Conservation (phyloP, 2,329 filamentous ascomycete genomes). For the Microdochium bolleyi region DNA sequence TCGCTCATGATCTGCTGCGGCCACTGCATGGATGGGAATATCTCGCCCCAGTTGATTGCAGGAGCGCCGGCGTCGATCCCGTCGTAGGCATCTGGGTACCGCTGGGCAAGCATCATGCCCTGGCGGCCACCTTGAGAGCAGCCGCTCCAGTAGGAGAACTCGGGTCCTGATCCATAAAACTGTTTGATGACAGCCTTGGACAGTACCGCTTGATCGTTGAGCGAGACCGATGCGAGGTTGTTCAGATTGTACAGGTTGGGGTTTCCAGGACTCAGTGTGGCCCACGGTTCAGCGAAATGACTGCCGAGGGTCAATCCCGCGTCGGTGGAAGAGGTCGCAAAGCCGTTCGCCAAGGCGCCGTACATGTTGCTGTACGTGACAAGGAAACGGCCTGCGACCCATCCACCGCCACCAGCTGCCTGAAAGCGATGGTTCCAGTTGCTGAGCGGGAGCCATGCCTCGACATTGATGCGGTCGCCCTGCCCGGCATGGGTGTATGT, state of each 20-base stretch:
- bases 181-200: conserved; percentile 28
- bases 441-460: conserved; percentile 1
- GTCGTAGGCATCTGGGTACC: conserved; percentile 41
- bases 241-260: background rate
- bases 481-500: conserved; percentile 9
- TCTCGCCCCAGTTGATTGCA: conserved; percentile 16
- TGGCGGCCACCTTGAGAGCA: conserved; percentile 45
- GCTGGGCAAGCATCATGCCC: conserved; percentile 35
- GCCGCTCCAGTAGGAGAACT: conserved; percentile 37
- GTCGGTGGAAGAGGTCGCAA: conserved; percentile 29
- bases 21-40: conserved; percentile 2
- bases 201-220: background rate
- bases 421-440: conserved; percentile 27
- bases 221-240: background rate
- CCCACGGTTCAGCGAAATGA: background rate
- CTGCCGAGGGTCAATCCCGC: conserved; percentile 20
- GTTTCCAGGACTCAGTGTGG: background rate
- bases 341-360: conserved; percentile 25
- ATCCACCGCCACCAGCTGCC: conserved; percentile 31
- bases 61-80: conserved; percentile 32
- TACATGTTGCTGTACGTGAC: conserved; percentile 21
- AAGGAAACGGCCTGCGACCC: conserved; percentile 28
- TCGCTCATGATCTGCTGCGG: conserved; percentile 16
- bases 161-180: conserved; percentile 28
- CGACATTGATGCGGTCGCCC: background rate